phyloP scores from a whole-genome alignment of 2,329 filamentous ascomycete species.

The Trichophyton schoenleinii region DNA sequence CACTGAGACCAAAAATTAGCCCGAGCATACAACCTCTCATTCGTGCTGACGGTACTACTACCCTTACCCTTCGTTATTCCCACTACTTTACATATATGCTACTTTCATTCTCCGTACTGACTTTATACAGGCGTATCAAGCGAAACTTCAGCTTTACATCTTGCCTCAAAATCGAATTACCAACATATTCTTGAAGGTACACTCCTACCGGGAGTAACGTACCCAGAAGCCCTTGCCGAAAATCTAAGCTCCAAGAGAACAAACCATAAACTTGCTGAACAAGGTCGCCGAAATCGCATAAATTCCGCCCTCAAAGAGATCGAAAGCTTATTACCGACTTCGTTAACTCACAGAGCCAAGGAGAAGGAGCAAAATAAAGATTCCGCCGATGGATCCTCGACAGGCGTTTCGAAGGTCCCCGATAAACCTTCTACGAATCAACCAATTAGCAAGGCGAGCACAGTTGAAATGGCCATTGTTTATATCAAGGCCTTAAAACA shows the following conservation, averaged over 20 bases:
- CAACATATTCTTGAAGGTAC: slow-evolving; percentile 95
- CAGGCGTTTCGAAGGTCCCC: slow-evolving; percentile 37
- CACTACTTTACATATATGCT: slow-evolving; percentile 9
- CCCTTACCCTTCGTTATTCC: slow-evolving; percentile 18
- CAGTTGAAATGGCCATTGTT: slow-evolving; percentile 91
- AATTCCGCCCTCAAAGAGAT: slow-evolving; percentile 90
- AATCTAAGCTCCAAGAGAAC: slow-evolving; percentile 93
- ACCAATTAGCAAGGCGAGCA: slow-evolving; percentile 84
- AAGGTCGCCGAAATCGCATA: slow-evolving; percentile 87
- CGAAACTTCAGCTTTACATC: slow-evolving; percentile 55
- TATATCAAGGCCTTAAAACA: slow-evolving; percentile 79
- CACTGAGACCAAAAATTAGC: slow-evolving; percentile 76
- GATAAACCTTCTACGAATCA: slow-evolving; percentile 38
- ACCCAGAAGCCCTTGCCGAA: slow-evolving; percentile 80
- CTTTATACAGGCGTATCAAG: slow-evolving; percentile 36
- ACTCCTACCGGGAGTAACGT: slow-evolving; percentile 75
- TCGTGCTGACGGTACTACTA: slow-evolving; percentile 49
- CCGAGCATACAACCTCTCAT: slow-evolving; percentile 87
- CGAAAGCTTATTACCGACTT: slow-evolving; percentile 63
- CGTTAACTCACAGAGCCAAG: slow-evolving; percentile 33
- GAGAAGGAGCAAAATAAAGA: slow-evolving; percentile 20
- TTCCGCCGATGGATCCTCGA: slow-evolving; percentile 23
- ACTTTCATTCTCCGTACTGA: neutral
- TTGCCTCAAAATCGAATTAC: slow-evolving; percentile 94
- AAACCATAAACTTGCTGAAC: slow-evolving; percentile 94